Evolutionary conservation across 2,329 filamentous ascomycete genomes (phyloP), one percentile per base, ranked within the genome.

Genomic region (Cercospora sp.): DNA sequence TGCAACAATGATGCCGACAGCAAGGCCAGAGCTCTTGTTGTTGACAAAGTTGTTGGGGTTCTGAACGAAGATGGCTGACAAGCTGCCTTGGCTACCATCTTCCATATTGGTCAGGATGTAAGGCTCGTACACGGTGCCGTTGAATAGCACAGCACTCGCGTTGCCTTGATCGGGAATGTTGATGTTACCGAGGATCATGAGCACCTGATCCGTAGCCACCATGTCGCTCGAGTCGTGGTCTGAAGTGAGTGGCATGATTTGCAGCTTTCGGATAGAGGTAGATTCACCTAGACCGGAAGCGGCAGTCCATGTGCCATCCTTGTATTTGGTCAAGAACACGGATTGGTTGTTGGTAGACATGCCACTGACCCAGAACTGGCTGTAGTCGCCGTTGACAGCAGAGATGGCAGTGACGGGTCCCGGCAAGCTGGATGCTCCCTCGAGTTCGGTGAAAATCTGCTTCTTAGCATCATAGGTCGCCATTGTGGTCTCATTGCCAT

Each of bases 131-230:
- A 84, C 82, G 10, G 89, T 92, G 74, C 95, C 95, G 76, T 98
- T 92, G 82, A 91, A 99, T 30, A 97, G 83, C 7, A 90, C 94
- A 8, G 92, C 93, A 13, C 94, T 97, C 5, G 91, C 92, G 66
- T 89, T 90, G 67, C 94, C 94, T 77, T 93, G 93, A 60, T 83
- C 82, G 0, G 90, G 88, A 18, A 98, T 85, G 71, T 88, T 86
- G 72, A 99, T 87, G 63, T 90, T 87, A 45, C 95, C 95, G n/a
- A 92, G 92, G 61, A 98, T 83, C 80, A 99, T 86, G 40, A 99
- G 86, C 3, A 88, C 86, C 77, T 95, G 88, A 70, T 88, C 84
- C 18, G 85, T 80, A 62, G 88, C 85, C 16, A 99, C 81, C 6
- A 93, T 82, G 43, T 86, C 80, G 2, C 86, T 88, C 13, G 84